A percentile compares a stretch with the other conserved stretches of the same genome.
These are phyloP conservation scores for Golubevia sp. DNA, from an alignment of 1,284 basidiomycete genomes.

Conservation along the genomic window DNA sequence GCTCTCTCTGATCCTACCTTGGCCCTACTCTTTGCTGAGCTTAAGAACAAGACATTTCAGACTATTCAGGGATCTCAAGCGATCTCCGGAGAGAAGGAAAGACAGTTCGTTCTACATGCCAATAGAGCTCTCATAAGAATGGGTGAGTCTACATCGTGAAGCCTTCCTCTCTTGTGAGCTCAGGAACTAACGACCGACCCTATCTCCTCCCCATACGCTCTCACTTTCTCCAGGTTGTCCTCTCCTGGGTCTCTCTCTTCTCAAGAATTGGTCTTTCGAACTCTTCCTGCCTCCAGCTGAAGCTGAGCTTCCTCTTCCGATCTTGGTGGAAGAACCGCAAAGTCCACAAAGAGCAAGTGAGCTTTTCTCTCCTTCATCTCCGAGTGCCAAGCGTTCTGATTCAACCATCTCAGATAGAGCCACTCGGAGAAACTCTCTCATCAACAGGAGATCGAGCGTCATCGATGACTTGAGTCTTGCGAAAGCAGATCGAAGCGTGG, in stretches of 20 bases:
- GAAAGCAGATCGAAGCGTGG: too few species aligned
- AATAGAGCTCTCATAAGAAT: conserved; percentile 21
- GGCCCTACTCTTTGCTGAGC: conserved; percentile 29
- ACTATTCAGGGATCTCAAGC: conserved; percentile 25
- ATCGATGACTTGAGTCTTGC: too few species aligned
- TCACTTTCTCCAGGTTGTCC: conserved; percentile 23
- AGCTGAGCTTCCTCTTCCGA: conserved; percentile 9
- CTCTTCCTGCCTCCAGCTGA: conserved; percentile 15
- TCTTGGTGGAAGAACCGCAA: conserved; percentile 1
- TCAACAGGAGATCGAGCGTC: conserved; percentile 27
- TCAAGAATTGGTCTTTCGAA: conserved; percentile 43
- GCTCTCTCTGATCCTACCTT: conserved; percentile 30
- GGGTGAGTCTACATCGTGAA: background rate
- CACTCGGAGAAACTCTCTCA: conserved; percentile 25
- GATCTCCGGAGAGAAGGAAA: conserved; percentile 25
- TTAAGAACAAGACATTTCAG: conserved; percentile 29
- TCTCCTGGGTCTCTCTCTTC: conserved; percentile 24
- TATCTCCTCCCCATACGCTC: too few species aligned
- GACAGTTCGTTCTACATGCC: conserved; percentile 30
- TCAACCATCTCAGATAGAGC: too few species aligned
- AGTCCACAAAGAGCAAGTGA: conserved; percentile 4
- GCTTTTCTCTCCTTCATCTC: conserved; percentile 12
- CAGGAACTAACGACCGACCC: too few species aligned
- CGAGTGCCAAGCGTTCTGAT: conserved; percentile 7
- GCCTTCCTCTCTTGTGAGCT: too few species aligned